Conservation (phyloP, 108 stramenopile species). For the Skeletonema marinoi region DNA sequence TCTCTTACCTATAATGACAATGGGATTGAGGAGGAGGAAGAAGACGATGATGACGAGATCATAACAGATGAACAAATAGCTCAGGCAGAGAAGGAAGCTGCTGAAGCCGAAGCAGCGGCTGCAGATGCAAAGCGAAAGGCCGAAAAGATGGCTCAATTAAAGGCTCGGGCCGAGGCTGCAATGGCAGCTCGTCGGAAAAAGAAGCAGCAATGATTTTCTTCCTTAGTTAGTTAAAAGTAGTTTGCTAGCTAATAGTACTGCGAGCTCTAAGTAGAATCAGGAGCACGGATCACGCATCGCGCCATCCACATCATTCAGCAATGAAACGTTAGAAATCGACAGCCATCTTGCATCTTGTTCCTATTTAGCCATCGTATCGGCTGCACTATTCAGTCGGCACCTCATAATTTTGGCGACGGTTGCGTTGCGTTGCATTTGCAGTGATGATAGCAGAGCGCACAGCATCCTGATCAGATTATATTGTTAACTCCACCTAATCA, state of each 20-base stretch:
- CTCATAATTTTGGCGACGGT: neutral
- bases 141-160: conserved; percentile 72
- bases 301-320: no score
- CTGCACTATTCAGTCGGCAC: no score
- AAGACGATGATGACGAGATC: conserved; percentile 31
- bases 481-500: neutral
- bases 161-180: conserved; percentile 44
- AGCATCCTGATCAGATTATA: neutral
- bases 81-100: conserved; percentile 45
- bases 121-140: conserved; percentile 75
- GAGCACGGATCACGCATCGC: no score
- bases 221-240: no score
- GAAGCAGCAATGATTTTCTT: neutral
- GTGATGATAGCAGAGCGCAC: neutral
- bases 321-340: no score
- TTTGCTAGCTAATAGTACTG: no score
- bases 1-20: conserved; percentile 24
- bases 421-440: neutral
- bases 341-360: no score
- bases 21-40: conserved; percentile 1
- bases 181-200: conserved; percentile 43
- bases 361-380: no score
- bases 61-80: conserved; percentile 42
- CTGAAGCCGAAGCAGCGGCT: conserved; percentile 36
- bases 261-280: no score